Evolutionary conservation across 495 filamentous ascomycete species (phyloP), one percentile per base, ranked within the genome.

Genomic region (Sabuloglossum arenarium): DNA sequence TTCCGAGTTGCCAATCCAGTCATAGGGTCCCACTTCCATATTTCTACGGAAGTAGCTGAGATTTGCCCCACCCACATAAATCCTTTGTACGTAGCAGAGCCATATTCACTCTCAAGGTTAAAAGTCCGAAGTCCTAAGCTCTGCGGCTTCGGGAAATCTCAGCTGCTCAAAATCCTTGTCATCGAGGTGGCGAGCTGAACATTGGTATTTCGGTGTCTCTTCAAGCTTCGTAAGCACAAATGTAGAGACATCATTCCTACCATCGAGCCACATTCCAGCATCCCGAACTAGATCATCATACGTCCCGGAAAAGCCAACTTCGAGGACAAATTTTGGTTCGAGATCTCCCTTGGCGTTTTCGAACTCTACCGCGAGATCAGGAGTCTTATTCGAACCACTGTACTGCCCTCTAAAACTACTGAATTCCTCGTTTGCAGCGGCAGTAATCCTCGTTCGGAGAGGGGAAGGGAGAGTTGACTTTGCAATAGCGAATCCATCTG

Each of bases 211-310:
- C 42, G 37, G 54, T 28, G 42, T 42, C 37, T 56, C 54, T 34
- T 45, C 37, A 23, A 49, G 24, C 30, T 56, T 56, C 14, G 31
- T 37, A 23, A 56, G 37, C 30, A 56, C 30, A 3, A 56, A 25
- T 27, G 32, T 56, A 32, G 16, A 32, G 11, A 54, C 21, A 54
- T 54, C 27, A 11, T 23, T 34, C 10, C 42, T 34, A 14, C 53
- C 53, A 32, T 54, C 53, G n/a, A 54, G 32, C 27, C 53, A 54
- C 42, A 54, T 19, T 30, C 23, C 42, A 30, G 27, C 53, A 37
- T 54, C n/a, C n/a, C n/a, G n/a, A n/a, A n/a, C n/a, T n/a, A n/a
- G n/a, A n/a, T n/a, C n/a, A n/a, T n/a, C n/a, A n/a, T n/a, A n/a
- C n/a, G n/a, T n/a, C n/a, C n/a, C n/a, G n/a, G n/a, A n/a, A n/a